Evolutionary conservation across 768 basidiomycete species (phyloP).

Genomic region (Tylopilus balloui): DNA sequence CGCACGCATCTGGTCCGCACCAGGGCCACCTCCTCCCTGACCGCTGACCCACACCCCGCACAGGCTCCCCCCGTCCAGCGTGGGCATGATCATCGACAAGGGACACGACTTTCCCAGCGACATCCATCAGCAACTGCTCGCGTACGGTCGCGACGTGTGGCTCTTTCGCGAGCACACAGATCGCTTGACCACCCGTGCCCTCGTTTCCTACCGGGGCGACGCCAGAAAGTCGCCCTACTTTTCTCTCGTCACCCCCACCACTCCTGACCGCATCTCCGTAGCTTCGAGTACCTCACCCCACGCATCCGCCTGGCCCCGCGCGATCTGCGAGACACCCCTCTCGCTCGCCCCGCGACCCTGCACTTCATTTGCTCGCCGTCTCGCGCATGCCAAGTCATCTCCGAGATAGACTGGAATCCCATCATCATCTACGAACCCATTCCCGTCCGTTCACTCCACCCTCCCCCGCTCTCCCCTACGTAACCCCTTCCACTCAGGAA

Average conservation of each 20-base stretch:
- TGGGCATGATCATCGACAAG: slow-evolving; percentile 84
- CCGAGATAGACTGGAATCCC: slow-evolving; percentile 68
- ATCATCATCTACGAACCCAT: slow-evolving; percentile 80
- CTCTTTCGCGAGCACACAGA: slow-evolving; percentile 57
- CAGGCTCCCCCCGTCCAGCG: slow-evolving; percentile 59
- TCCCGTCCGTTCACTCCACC: slow-evolving; percentile 48
- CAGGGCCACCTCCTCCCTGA: neutral
- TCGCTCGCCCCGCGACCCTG: slow-evolving; percentile 49
- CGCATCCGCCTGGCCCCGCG: slow-evolving; percentile 65
- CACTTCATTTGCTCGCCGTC: slow-evolving; percentile 86
- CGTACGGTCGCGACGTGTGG: slow-evolving; percentile 77
- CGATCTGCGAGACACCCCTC: slow-evolving; percentile 54
- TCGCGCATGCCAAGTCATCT: slow-evolving; percentile 62
- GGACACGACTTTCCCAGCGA: slow-evolving; percentile 69
- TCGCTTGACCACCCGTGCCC: slow-evolving; percentile 60
- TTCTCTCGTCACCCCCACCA: slow-evolving; percentile 1
- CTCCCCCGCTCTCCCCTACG: neutral
- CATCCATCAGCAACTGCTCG: slow-evolving; percentile 50
- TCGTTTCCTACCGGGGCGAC: slow-evolving; percentile 75
- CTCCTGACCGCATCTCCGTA: slow-evolving; percentile 28
- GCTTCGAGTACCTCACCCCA: slow-evolving; percentile 76
- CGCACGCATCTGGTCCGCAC: slow-evolving; percentile 67
- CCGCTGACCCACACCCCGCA: neutral
- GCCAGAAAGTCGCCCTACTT: slow-evolving; percentile 50
- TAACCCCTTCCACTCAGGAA: slow-evolving; percentile 41